phyloP scores from a whole-genome alignment of 164 flowering plant genomes.

The Tetrastigma voinierianum region DNA sequence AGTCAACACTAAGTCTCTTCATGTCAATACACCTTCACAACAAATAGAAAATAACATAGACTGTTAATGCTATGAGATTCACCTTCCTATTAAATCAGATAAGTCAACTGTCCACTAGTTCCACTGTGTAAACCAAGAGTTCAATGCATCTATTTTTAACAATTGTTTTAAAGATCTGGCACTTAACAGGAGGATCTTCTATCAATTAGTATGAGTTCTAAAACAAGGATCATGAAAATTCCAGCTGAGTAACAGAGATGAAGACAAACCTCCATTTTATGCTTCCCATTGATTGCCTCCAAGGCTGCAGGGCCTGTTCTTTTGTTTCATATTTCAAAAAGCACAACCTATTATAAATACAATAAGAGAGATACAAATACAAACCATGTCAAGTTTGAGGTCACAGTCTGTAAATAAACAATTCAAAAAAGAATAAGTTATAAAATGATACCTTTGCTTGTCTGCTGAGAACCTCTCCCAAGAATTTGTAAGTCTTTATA shows the following conservation, averaged over 20 bases:
- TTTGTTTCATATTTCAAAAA: constrained; percentile 92
- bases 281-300: constrained; percentile 87
- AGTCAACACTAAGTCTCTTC: too few species aligned
- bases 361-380: neutral
- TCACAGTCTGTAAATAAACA: neutral
- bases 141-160: too few species aligned
- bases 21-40: too few species aligned
- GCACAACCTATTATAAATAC: constrained; percentile 71
- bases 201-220: too few species aligned
- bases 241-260: neutral
- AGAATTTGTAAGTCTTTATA: constrained; percentile 85
- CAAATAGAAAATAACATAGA: too few species aligned
- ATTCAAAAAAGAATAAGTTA: neutral
- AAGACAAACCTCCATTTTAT: constrained; percentile 89
- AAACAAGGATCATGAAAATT: neutral
- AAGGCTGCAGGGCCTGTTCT: constrained; percentile 90
- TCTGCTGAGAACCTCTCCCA: constrained; percentile 93
- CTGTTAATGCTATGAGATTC: too few species aligned
- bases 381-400: neutral
- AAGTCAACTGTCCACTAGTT: too few species aligned
- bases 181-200: too few species aligned
- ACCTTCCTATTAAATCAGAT: too few species aligned
- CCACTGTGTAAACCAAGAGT: too few species aligned
- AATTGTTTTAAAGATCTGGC: too few species aligned
- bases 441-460: constrained; percentile 78